Evolutionary conservation across 768 basidiomycete genomes (phyloP).

Genomic region (Mycena belliarum): DNA sequence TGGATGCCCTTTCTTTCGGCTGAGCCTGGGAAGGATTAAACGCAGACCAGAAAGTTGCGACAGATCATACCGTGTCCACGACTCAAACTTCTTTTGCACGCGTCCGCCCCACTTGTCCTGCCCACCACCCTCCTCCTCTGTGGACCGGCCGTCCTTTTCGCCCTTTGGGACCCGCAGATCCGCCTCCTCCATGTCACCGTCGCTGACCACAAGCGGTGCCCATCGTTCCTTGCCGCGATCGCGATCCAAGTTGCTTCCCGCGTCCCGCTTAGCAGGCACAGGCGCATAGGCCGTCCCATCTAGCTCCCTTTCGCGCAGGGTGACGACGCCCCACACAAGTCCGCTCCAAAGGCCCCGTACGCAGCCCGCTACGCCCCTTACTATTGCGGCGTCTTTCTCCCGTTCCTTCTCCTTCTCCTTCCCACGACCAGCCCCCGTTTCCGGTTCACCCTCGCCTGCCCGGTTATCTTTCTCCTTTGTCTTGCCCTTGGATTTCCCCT

Average conservation of each 20-base stretch:
- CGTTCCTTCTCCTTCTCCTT: conserved; percentile 21
- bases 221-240: conserved; percentile 23
- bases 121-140: conserved; percentile 48
- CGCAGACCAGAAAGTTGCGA: background rate
- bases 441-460: conserved; percentile 28
- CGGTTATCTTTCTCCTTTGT: conserved; percentile 22
- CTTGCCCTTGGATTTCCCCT: conserved; percentile 21
- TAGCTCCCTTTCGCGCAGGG: conserved; percentile 40
- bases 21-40: conserved; percentile 1
- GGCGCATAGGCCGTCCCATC: conserved; percentile 12
- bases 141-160: conserved; percentile 37
- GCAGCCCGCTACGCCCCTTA: conserved; percentile 34
- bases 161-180: conserved; percentile 16
- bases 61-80: conserved; percentile 40
- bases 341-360: conserved; percentile 49
- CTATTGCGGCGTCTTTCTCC: conserved; percentile 31
- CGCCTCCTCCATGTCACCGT: conserved; percentile 39
- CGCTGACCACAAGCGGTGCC: conserved; percentile 35
- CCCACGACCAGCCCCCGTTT: conserved; percentile 25
- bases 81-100: conserved; percentile 45
- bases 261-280: conserved; percentile 11
- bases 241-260: conserved; percentile 21
- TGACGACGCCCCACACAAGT: conserved; percentile 36
- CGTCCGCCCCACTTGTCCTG: conserved; percentile 42
- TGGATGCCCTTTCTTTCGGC: conserved; percentile 15